Evolutionary conservation across 805 yeast species (phyloP).

Genomic region (Spencermartinsiella europaea): DNA sequence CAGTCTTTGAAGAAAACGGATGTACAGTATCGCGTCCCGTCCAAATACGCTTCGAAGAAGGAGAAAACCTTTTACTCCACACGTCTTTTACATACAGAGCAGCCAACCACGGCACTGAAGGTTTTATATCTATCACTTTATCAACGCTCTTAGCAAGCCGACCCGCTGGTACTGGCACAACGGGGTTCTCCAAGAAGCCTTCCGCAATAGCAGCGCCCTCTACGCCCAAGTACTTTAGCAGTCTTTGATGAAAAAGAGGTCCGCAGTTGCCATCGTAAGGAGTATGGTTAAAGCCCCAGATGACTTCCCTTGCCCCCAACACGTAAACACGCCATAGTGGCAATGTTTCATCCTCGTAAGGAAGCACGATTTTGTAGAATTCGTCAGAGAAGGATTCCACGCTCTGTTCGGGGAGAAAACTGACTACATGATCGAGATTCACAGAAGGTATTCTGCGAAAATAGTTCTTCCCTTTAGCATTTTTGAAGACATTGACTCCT

Average conservation of each 20-base stretch:
- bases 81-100: slow-evolving; percentile 2
- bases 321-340: slow-evolving; percentile 23
- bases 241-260: slow-evolving; percentile 15
- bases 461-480: neutral
- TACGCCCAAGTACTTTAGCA: slow-evolving; percentile 3
- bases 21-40: slow-evolving; percentile 6
- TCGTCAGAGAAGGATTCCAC: slow-evolving; percentile 3
- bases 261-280: slow-evolving; percentile 24
- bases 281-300: slow-evolving; percentile 23
- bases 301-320: slow-evolving; percentile 7
- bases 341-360: slow-evolving; percentile 4
- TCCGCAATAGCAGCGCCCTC: neutral
- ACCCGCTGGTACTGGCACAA: neutral
- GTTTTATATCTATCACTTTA: slow-evolving; percentile 5
- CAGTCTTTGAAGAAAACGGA: slow-evolving; percentile 10
- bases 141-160: slow-evolving; percentile 6
- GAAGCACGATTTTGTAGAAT: slow-evolving; percentile 1
- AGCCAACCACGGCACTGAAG: slow-evolving; percentile 7
- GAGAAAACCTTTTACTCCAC: neutral
- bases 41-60: slow-evolving; percentile 6
- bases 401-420: slow-evolving; percentile 4
- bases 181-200: neutral
- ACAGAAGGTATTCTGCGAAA: slow-evolving; percentile 3
- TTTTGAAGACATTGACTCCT: slow-evolving; percentile 3
- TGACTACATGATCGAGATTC: slow-evolving; percentile 15